Conservation (phyloP, 1,284 basidiomycete genomes). For the Malassezia restricta region DNA sequence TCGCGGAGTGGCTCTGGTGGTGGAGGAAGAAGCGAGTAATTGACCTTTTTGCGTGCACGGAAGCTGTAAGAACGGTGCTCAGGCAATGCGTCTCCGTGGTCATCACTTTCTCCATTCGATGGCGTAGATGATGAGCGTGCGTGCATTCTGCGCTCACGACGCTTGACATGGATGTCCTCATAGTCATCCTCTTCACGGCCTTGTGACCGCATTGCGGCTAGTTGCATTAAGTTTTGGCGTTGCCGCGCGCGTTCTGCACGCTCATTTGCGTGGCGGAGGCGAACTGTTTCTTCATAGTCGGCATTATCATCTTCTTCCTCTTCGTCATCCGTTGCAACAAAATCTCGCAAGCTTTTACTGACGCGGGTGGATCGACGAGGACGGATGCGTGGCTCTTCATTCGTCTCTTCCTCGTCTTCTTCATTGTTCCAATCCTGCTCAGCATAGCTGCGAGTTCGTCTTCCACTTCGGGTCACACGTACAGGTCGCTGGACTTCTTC, state of each 20-base stretch:
- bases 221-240: conserved; percentile 15
- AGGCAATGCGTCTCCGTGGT: conserved; percentile 26
- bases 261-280: conserved; percentile 7
- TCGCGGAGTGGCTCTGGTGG: conserved; percentile 29
- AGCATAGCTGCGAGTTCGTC: conserved; percentile 20
- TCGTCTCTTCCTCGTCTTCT: conserved; percentile 10
- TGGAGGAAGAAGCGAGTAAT: conserved; percentile 38
- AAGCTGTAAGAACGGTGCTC: conserved; percentile 32
- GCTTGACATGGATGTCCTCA: conserved; percentile 7
- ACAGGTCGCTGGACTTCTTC: conserved; percentile 1
- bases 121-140: conserved; percentile 18
- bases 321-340: conserved; percentile 32
- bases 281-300: conserved; percentile 17
- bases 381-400: conserved; percentile 6
- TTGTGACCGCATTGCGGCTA: conserved; percentile 17
- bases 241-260: conserved; percentile 5
- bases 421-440: conserved; percentile 14
- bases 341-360: conserved; percentile 23
- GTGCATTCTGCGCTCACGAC: conserved; percentile 19
- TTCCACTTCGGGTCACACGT: conserved; percentile 21
- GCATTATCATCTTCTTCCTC: conserved; percentile 31
- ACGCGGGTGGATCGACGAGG: conserved; percentile 14
- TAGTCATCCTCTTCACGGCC: conserved; percentile 19
- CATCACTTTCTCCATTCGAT: conserved; percentile 22
- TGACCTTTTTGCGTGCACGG: conserved; percentile 41